phyloP scores from a whole-genome alignment of 495 filamentous ascomycete species.

The Cryomyces minteri region DNA sequence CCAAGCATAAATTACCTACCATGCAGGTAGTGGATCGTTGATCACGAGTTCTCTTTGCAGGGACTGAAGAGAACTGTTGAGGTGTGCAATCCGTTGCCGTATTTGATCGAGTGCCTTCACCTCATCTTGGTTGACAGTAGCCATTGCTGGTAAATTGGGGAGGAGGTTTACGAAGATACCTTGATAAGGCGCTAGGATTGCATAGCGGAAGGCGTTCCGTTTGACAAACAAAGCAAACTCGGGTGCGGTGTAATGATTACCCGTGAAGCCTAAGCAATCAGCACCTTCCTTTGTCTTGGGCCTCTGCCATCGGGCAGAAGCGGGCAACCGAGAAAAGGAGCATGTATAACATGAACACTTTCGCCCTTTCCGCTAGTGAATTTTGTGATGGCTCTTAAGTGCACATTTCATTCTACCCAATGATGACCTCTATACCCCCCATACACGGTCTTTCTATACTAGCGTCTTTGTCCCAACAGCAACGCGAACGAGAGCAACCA shows the following conservation, averaged over 20 bases:
- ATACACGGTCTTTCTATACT: too few relatives aligned
- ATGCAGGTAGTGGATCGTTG: slow-evolving; percentile 39
- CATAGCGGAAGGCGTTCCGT: neutral
- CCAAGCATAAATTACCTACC: slow-evolving; percentile 20
- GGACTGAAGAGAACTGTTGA: slow-evolving; percentile 46
- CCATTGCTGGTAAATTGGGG: slow-evolving; percentile 17
- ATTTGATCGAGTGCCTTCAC: slow-evolving; percentile 57
- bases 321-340: too few relatives aligned
- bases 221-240: neutral
- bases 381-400: too few relatives aligned
- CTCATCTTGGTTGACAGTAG: slow-evolving; percentile 36
- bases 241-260: neutral
- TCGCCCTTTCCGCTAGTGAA: too few relatives aligned
- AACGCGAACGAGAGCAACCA: too few relatives aligned
- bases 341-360: too few relatives aligned
- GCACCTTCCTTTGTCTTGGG: too few relatives aligned
- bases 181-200: neutral
- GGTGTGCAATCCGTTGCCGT: slow-evolving; percentile 49
- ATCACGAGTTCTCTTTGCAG: slow-evolving; percentile 34
- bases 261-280: neutral
- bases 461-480: too few relatives aligned
- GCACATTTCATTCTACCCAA: too few relatives aligned
- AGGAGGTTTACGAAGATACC: neutral
- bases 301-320: too few relatives aligned
- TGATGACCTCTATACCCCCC: too few relatives aligned